Evolutionary conservation across 192 early-diverging fungal species (phyloP).

Genomic region (Oehlia diaphana): DNA sequence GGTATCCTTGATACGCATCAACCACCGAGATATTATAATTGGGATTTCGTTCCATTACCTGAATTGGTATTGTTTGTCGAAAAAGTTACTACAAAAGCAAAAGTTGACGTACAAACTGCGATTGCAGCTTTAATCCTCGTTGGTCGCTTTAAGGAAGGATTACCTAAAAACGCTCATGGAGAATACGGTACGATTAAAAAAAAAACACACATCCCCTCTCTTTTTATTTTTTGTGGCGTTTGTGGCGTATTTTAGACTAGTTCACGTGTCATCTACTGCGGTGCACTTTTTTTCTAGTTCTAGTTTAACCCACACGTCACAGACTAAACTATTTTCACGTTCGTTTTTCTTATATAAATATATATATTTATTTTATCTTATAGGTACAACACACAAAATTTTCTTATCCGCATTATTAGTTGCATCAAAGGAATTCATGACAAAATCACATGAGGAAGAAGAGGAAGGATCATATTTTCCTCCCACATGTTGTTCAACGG

Average conservation of each 20-base stretch:
- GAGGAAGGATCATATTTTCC: not conserved
- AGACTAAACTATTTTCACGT: not conserved
- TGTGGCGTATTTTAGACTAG: not conserved
- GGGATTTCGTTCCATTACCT: conserved; percentile 31
- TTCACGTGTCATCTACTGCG: not conserved
- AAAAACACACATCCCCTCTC: too few relatives aligned
- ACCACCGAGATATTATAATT: not conserved
- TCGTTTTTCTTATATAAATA: too few relatives aligned
- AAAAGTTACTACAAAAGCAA: conserved; percentile 33
- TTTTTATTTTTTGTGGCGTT: not conserved
- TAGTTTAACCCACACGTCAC: not conserved
- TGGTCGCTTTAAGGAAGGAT: conserved; percentile 31
- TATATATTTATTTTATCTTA: not conserved
- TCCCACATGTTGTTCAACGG: not conserved
- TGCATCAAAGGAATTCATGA: conserved; percentile 40
- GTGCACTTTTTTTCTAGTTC: too few relatives aligned
- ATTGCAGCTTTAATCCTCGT: conserved; percentile 40
- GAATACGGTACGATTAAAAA: conserved; percentile 34
- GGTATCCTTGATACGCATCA: not conserved
- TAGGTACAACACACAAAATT: conserved; percentile 41
- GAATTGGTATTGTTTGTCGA: conserved; percentile 42
- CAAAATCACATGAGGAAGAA: not conserved
- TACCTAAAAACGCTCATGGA: conserved; percentile 38
- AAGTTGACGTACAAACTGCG: conserved; percentile 36
- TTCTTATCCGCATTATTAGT: conserved; percentile 37